These are phyloP conservation scores for Chlorella sp. DNA, from an alignment of 139 green algal species.

Conservation along the genomic window DNA sequence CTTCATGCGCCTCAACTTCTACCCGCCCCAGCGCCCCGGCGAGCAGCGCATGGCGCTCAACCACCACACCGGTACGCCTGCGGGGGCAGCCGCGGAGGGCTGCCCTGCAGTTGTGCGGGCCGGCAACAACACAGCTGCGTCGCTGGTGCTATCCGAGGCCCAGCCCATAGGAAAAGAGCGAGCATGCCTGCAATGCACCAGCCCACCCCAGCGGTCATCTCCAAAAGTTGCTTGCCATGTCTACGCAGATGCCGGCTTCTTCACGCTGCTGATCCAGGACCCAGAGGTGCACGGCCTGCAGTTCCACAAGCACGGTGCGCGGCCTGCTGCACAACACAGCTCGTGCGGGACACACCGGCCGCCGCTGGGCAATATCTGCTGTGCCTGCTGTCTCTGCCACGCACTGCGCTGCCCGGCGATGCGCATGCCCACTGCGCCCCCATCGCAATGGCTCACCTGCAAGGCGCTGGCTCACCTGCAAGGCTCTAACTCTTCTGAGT, in stretches of 20 bases:
- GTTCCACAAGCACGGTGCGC: conserved; percentile 28
- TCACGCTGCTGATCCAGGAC: conserved; percentile 66
- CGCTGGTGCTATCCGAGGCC: neutral
- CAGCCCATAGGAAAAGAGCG: neutral
- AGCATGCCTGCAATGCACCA: neutral
- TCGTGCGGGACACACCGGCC: no score
- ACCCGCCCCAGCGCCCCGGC: conserved; percentile 32
- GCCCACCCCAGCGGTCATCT: neutral
- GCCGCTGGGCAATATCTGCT: no score
- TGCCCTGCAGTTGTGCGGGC: neutral
- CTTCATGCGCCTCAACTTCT: conserved; percentile 62
- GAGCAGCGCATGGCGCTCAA: conserved; percentile 55
- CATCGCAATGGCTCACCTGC: no score
- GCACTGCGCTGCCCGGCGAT: no score
- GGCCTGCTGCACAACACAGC: no score
- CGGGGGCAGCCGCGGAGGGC: neutral
- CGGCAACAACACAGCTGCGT: neutral
- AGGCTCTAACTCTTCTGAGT: no score
- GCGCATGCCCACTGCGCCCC: no score
- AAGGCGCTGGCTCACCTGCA: no score
- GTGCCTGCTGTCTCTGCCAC: no score
- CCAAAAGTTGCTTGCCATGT: neutral
- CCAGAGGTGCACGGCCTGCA: conserved; percentile 52
- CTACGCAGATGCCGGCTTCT: conserved; percentile 56
- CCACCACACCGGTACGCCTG: conserved; percentile 47